These are phyloP conservation scores for Cryptococcus deneoformans DNA, from an alignment of 1,284 basidiomycete species.

Conservation along the genomic window DNA sequence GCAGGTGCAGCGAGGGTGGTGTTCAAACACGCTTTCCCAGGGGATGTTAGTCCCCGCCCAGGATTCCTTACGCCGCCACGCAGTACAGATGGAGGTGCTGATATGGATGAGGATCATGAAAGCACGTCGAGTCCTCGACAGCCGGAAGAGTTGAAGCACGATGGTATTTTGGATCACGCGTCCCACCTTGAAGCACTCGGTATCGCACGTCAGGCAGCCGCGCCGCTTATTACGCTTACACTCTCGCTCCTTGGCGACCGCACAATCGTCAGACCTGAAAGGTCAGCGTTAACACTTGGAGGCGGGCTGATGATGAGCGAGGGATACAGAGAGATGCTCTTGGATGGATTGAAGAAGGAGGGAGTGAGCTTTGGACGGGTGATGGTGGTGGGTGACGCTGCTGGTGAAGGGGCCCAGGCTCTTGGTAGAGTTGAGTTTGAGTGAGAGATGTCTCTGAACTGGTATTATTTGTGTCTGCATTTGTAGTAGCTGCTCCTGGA, in stretches of 20 bases:
- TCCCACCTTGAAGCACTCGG: slow-evolving; percentile 24
- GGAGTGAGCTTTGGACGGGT: slow-evolving; percentile 31
- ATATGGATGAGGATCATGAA: slow-evolving; percentile 2
- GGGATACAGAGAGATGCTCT: slow-evolving; percentile 32
- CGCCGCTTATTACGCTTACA: slow-evolving; percentile 29
- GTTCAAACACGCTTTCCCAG: slow-evolving; percentile 39
- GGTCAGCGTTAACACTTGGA: slow-evolving; percentile 32
- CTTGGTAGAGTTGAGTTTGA: slow-evolving; percentile 30
- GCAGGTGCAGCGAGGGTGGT: slow-evolving; percentile 38
- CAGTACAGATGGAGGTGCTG: not conserved
- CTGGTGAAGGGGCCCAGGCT: slow-evolving; percentile 35
- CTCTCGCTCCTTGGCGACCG: slow-evolving; percentile 35
- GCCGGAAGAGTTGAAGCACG: not conserved
- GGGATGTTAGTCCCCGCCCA: slow-evolving; percentile 7
- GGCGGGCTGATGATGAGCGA: slow-evolving; percentile 39
- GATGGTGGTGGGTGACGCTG: slow-evolving; percentile 35
- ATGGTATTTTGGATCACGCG: not conserved
- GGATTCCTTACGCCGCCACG: slow-evolving; percentile 15
- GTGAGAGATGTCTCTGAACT: not conserved
- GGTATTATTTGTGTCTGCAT: not conserved
- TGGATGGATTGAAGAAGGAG: slow-evolving; percentile 24
- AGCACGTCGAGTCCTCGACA: not conserved
- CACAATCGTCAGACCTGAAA: slow-evolving; percentile 25
- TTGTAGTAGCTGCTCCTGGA: not conserved
- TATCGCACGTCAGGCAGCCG: slow-evolving; percentile 22